Evolutionary conservation across 108 stramenopile genomes (phyloP).

Genomic region (Cylindrotheca fusiformis): DNA sequence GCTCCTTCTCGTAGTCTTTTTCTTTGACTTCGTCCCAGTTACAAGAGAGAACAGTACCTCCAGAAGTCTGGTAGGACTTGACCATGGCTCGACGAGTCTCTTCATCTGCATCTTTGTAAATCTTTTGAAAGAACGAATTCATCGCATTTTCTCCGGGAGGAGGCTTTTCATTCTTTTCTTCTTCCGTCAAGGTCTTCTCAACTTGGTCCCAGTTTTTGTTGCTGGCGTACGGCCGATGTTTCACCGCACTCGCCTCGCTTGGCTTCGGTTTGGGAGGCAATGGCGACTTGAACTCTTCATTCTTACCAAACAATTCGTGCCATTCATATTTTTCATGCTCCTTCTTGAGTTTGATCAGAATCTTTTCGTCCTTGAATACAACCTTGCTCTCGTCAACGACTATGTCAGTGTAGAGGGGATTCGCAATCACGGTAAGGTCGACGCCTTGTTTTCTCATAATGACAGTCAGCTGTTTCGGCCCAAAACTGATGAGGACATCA

Average conservation of each 20-base stretch:
- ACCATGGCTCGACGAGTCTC: conserved; percentile 96
- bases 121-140: conserved; percentile 94
- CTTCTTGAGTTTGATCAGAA: conserved; percentile 81
- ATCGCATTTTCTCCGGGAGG: conserved; percentile 96
- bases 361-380: conserved; percentile 73
- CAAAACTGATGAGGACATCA: conserved; percentile 65
- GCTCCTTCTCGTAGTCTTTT: conserved; percentile 97
- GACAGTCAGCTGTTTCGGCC: conserved; percentile 56
- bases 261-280: conserved; percentile 17
- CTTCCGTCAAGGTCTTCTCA: conserved; percentile 62
- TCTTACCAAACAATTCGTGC: conserved; percentile 66
- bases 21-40: conserved; percentile 97
- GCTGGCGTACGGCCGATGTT: conserved; percentile 73
- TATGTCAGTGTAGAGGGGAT: conserved; percentile 71
- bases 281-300: conserved; percentile 2
- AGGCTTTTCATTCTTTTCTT: conserved; percentile 90
- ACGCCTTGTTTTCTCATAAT: conserved; percentile 46
- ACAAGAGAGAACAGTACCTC: conserved; percentile 94
- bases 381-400: conserved; percentile 56
- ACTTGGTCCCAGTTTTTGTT: conserved; percentile 88
- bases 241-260: conserved; percentile 16
- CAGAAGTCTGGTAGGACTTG: conserved; percentile 95
- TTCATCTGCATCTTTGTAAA: conserved; percentile 87
- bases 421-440: conserved; percentile 74
- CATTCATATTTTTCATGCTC: conserved; percentile 60